A percentile compares a stretch with the other conserved stretches of the same genome.
These are phyloP conservation scores for Aphanomyces stellatus DNA, from an alignment of 352 stramenopile species.

Conservation along the genomic window DNA sequence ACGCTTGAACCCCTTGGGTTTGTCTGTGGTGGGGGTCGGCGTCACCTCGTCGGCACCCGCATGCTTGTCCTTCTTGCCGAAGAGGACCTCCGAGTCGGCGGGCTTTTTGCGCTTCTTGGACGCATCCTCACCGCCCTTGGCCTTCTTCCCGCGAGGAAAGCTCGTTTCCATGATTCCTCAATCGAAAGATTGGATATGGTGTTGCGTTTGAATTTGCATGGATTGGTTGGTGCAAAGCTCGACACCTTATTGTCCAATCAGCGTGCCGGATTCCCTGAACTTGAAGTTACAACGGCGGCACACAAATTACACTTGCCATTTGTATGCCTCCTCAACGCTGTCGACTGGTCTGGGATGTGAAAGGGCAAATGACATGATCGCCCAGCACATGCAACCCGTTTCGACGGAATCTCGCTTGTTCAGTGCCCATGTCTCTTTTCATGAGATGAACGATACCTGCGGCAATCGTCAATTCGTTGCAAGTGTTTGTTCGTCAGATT, in stretches of 20 bases:
- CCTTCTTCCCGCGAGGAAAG: constrained; percentile 28
- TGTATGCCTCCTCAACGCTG: background rate
- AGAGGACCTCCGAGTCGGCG: constrained; percentile 48
- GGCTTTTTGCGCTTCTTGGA: constrained; percentile 19
- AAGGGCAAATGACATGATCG: too few species aligned
- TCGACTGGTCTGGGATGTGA: too few species aligned
- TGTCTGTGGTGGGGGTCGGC: background rate
- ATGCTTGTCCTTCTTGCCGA: constrained; percentile 70
- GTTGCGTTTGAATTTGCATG: constrained; percentile 5
- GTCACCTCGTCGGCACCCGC: constrained; percentile 23
- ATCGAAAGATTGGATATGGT: constrained; percentile 7
- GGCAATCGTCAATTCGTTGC: too few species aligned
- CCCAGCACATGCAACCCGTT: too few species aligned
- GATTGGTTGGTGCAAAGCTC: constrained; percentile 19
- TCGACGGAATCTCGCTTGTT: too few species aligned
- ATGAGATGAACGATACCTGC: too few species aligned
- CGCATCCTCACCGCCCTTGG: constrained; percentile 30
- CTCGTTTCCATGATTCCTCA: constrained; percentile 19
- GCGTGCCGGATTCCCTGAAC: background rate
- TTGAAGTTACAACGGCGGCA: background rate
- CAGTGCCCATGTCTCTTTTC: too few species aligned
- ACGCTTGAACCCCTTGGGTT: constrained; percentile 4
- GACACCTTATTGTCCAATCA: constrained; percentile 7
- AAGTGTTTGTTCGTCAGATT: too few species aligned
- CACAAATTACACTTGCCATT: background rate